Base-by-base conservation (phyloP, 176 grass and related monocot genomes). In the Bolboschoenus planiculmis region DNA sequence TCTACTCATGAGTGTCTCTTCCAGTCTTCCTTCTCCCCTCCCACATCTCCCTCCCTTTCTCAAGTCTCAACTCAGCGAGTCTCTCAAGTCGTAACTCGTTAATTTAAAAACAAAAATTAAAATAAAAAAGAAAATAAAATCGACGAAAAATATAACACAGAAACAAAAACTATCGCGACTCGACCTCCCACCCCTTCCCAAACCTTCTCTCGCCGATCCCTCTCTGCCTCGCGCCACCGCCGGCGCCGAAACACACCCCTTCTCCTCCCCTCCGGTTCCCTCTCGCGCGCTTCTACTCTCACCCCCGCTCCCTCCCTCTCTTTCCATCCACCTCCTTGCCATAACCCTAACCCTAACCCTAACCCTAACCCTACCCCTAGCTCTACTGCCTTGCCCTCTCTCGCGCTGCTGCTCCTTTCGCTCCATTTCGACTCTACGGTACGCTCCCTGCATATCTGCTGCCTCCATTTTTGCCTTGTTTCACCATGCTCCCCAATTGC, bases 261-360 rank as follows among this genome's bases (percentile, higher is more conserved):
- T 21, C 61, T 18, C 61, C 30, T 23, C 20, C 31, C 9, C 30
- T 21, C 54, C n/a, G 3, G 15, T 11, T 14, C 31, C 13, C 23
- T 3, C 74, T 43, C 57, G 18, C 10, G 23, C 55, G 14, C 51
- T 26, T 37, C 5, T 10, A 30, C 26, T 33, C 10, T 27, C 34
- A 30, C 61, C 26, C 34, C 18, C 64, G 16, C 35, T 39, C 13
- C 8, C 15, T 37, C 20, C 53, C 9, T 31, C 24, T 55, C 57
- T 27, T 26, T 9, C 11, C 11, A 24, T 1, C 57, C 36, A 57
- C 60, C 35, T 51, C 46, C 70, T 60, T 59, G 10, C 62, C 71
- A 78, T 83, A 92, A 95, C 87, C 90, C 89, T 90, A 91, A 94
- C 84, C 59, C 51, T 78, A 59, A 59, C 77, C 64, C 80, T 67